Percentiles rank a stretch among this genome's conserved stretches.
Conservation (phyloP, 1,139 yeast species). For the Nakaseomyces kungkrabaensis region DNA sequence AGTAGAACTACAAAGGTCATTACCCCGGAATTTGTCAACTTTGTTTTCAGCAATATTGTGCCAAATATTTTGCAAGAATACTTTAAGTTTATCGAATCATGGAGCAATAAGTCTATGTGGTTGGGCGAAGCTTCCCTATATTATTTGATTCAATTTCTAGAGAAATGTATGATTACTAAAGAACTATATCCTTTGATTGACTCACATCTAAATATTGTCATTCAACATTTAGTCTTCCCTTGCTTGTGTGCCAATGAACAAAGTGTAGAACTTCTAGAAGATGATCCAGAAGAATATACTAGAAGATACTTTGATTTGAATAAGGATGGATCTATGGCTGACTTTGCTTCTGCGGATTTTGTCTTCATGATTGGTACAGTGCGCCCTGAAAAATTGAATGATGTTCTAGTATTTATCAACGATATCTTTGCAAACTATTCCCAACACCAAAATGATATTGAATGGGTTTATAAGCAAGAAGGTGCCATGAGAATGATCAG, state of each 20-base stretch:
- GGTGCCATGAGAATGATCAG: conserved; percentile 77
- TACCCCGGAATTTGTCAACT: conserved; percentile 37
- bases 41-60: conserved; percentile 43
- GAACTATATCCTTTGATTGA: conserved; percentile 43
- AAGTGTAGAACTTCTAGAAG: conserved; percentile 54
- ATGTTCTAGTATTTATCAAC: conserved; percentile 40
- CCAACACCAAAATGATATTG: conserved; percentile 30
- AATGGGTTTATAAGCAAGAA: conserved; percentile 61
- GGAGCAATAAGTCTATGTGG: conserved; percentile 49
- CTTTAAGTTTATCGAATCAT: conserved; percentile 49
- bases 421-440: conserved; percentile 38
- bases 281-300: conserved; percentile 65
- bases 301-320: conserved; percentile 60
- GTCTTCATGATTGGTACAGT: conserved; percentile 41
- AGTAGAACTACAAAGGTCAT: conserved; percentile 29
- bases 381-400: conserved; percentile 39
- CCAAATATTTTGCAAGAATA: conserved; percentile 52
- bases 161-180: conserved; percentile 47
- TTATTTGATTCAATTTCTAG: conserved; percentile 55
- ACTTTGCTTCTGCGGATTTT: conserved; percentile 73
- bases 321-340: conserved; percentile 67
- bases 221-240: conserved; percentile 54
- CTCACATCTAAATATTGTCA: conserved; percentile 48
- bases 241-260: conserved; percentile 48
- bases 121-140: conserved; percentile 49